Evolutionary conservation across 805 yeast species (phyloP), one percentile per base, ranked within the genome.

Genomic region (Metschnikowia drakensbergensis): DNA sequence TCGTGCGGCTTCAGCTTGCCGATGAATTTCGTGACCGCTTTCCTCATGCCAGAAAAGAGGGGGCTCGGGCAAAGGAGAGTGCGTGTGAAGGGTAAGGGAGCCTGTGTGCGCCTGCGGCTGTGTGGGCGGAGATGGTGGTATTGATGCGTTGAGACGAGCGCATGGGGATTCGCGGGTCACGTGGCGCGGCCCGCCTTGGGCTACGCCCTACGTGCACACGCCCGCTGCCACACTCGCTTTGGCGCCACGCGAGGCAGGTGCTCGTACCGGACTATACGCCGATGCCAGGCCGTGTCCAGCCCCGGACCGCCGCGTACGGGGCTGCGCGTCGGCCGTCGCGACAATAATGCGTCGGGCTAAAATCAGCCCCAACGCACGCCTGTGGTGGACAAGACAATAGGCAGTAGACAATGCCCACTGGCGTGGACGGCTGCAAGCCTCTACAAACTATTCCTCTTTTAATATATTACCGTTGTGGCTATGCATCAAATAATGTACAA

Each of bases 11-110:
- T 25, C 45, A 26, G 45, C 34, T 42, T 42, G 32, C 45, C 45
- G 23, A 72, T 59, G 37, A 79, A 66, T 54, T 71, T 74, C 43
- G 79, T 68, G 40, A 78, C 82, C 31, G 81, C 82, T 55, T 70
- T 72, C 61, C 80, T 71, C 82, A 78, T 78, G 45, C 43, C 35
- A 30, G 27, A 23, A 32, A 40, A 9, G 23, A 22, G 11, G 28
- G 17, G 22, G 37, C 30, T 11, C 28, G 43, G 34, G n/a, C 13
- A 26, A 25, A 25, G 25, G 37, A 17, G 29, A 13, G 37, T 10
- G n/a, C 23, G 28, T 28, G 17, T 8, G 22, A 10, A 23, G 5
- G 35, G n/a, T 4, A 8, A 6, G 33, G 42, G 32, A 22, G 34
- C 34, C 33, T 29, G 17, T 7, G 9, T 9, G 38, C 27, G 38